Evolutionary conservation across 2,329 filamentous ascomycete species (phyloP).

Genomic region (Tolypocladium ophioglossoides): DNA sequence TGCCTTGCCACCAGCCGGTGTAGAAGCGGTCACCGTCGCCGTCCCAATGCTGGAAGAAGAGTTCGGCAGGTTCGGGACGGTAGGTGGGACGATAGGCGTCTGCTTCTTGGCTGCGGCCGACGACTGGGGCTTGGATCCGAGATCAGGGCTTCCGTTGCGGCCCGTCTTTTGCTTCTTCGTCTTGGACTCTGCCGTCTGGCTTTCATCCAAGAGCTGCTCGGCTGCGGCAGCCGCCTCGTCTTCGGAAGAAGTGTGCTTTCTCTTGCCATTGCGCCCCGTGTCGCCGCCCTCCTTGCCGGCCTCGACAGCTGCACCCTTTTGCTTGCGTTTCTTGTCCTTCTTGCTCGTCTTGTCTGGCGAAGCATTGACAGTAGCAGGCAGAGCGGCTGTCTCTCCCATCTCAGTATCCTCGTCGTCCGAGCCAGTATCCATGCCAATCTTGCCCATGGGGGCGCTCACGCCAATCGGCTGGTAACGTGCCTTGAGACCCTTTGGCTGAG

Average conservation of each 20-base stretch:
- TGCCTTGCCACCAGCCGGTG: conserved; percentile 8
- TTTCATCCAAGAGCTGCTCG: conserved; percentile 24
- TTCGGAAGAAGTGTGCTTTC: conserved; percentile 25
- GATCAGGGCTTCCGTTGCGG: conserved; percentile 21
- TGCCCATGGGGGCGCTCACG: conserved; percentile 23
- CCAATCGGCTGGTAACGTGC: conserved; percentile 60
- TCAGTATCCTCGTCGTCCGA: conserved; percentile 31
- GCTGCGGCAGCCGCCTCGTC: conserved; percentile 25
- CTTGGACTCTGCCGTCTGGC: conserved; percentile 24
- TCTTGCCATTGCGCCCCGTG: conserved; percentile 22
- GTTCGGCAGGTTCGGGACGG: conserved; percentile 12
- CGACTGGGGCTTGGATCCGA: conserved; percentile 19
- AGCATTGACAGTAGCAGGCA: conserved; percentile 7
- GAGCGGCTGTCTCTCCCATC: conserved; percentile 29
- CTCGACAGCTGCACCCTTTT: background rate
- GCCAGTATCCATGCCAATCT: conserved; percentile 27
- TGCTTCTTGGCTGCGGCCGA: conserved; percentile 16
- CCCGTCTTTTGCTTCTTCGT: conserved; percentile 28
- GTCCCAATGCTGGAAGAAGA: conserved; percentile 7
- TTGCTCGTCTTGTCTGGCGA: conserved; percentile 18
- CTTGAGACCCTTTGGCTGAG: conserved; percentile 57
- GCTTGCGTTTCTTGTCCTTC: conserved; percentile 14
- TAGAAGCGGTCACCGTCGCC: conserved; percentile 8
- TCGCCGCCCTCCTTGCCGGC: conserved; percentile 5
- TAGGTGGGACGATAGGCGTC: conserved; percentile 21